Evolutionary conservation across 2,329 filamentous ascomycete species (phyloP).

Genomic region (Aspergillus transmontanensis): DNA sequence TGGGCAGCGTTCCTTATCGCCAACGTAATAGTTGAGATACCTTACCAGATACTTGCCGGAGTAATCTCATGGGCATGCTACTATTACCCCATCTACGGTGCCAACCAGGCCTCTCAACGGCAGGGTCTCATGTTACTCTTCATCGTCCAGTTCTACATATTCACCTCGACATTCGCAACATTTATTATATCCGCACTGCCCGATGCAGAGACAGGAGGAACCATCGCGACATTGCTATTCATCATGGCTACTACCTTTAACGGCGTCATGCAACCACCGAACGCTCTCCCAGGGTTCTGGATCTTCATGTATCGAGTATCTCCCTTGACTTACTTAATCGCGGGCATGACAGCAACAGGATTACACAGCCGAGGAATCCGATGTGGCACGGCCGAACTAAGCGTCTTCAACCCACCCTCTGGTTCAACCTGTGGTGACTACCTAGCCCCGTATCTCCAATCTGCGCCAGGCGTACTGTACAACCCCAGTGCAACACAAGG

Average conservation of each 20-base stretch:
- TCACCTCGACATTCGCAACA: constrained; percentile 78
- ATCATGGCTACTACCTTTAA: constrained; percentile 74
- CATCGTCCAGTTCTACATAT: constrained; percentile 73
- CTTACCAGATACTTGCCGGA: constrained; percentile 76
- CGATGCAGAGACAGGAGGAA: constrained; percentile 72
- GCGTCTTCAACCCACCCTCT: constrained; percentile 64
- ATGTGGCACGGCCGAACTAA: constrained; percentile 71
- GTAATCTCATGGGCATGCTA: constrained; percentile 77
- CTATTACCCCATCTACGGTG: constrained; percentile 76
- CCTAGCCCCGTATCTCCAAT: constrained; percentile 53
- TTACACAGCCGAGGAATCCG: constrained; percentile 67
- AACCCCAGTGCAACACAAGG: constrained; percentile 51
- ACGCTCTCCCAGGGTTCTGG: constrained; percentile 72
- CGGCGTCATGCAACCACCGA: constrained; percentile 66
- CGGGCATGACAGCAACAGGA: constrained; percentile 69
- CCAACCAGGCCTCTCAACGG: constrained; percentile 65
- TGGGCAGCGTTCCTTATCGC: constrained; percentile 85
- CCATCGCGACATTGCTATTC: constrained; percentile 75
- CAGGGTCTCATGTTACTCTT: constrained; percentile 80
- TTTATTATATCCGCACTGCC: constrained; percentile 77
- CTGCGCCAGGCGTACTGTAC: constrained; percentile 57
- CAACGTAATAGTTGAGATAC: constrained; percentile 81
- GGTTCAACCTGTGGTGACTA: constrained; percentile 65
- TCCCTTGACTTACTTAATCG: constrained; percentile 80
- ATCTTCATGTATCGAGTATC: constrained; percentile 82